Percentiles rank a stretch among this genome's conserved stretches.
These are phyloP conservation scores for Alnus rubra DNA, from an alignment of 306 rosid genomes.

Conservation along the genomic window DNA sequence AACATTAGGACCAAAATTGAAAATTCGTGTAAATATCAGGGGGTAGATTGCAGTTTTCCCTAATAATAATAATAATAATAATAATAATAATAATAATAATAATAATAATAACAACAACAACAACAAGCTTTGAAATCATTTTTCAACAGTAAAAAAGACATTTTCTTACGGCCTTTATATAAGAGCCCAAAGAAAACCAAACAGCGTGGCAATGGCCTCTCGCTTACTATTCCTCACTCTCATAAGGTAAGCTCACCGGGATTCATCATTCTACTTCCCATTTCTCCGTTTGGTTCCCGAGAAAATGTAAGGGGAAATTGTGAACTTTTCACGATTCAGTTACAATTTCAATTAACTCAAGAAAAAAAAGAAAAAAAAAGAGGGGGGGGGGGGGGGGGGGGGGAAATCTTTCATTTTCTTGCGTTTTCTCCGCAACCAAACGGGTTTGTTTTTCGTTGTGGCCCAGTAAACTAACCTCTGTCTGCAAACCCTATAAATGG, in stretches of 20 bases:
- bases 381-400: not conserved
- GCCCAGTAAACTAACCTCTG: slow-evolving; percentile 1
- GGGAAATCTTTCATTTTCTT: slow-evolving; percentile 6
- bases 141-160: too few relatives aligned
- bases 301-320: not conserved
- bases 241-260: slow-evolving; percentile 36
- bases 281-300: slow-evolving; percentile 20
- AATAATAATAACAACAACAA: too few relatives aligned
- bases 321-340: not conserved
- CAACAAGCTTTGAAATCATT: too few relatives aligned
- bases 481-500: slow-evolving; percentile 28
- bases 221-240: slow-evolving; percentile 43
- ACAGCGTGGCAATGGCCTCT: slow-evolving; percentile 41
- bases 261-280: not conserved
- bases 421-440: slow-evolving; percentile 15
- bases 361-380: not conserved
- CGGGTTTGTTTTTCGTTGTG: not conserved
- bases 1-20: too few relatives aligned
- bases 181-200: not conserved
- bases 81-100: too few relatives aligned
- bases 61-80: too few relatives aligned
- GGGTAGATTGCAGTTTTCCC: too few relatives aligned
- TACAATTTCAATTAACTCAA: not conserved
- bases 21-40: too few relatives aligned
- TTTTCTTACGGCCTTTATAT: too few relatives aligned